Evolutionary conservation across 148 eudicot genomes (phyloP).

Genomic region (Vaccinium myrtillus): DNA sequence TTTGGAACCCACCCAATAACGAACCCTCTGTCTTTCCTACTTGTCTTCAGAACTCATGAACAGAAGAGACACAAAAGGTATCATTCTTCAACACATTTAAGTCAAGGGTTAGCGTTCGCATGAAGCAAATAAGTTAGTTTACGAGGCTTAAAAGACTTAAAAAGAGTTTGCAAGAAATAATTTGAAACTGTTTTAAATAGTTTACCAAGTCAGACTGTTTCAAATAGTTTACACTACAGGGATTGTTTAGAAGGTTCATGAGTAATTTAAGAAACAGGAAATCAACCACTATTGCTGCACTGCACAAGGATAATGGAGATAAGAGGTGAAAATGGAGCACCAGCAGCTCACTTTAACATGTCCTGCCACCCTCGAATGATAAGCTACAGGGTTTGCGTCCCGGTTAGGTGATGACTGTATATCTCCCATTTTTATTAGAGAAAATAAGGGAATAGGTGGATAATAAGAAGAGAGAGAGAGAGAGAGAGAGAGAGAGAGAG

Average conservation of each 20-base stretch:
- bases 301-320: background rate
- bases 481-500: background rate
- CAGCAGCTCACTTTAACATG: background rate
- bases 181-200: background rate
- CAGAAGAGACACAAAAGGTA: background rate
- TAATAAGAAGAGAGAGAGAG: too few relatives aligned
- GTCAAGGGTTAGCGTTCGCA: background rate
- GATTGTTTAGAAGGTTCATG: background rate
- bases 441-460: background rate
- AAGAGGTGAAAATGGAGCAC: background rate
- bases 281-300: background rate
- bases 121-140: background rate
- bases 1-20: background rate
- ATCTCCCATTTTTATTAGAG: background rate
- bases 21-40: background rate
- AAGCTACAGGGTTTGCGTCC: background rate
- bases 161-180: background rate
- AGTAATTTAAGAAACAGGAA: background rate
- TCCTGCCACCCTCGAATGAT: conserved; percentile 3
- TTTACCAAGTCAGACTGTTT: background rate
- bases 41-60: background rate
- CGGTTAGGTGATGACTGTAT: background rate
- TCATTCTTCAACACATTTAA: background rate
- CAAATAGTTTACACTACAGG: background rate
- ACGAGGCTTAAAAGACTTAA: background rate